Evolutionary conservation across 2,329 filamentous ascomycete genomes (phyloP).

Genomic region (Elsinoe ampelina): DNA sequence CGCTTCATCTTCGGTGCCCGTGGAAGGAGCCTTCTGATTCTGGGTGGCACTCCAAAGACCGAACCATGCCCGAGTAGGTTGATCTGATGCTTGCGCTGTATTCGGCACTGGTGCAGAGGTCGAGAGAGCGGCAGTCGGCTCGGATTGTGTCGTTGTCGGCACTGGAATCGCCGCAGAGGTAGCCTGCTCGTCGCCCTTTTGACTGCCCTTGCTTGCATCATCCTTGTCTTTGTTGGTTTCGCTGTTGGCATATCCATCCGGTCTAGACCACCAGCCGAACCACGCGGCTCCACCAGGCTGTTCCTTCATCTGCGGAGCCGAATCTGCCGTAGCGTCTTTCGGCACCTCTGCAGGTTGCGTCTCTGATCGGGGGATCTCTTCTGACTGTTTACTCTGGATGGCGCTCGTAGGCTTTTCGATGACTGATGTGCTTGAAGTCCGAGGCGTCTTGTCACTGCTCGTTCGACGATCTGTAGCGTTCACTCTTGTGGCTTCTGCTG

Average conservation of each 20-base stretch:
- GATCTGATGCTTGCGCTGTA: conserved; percentile 17
- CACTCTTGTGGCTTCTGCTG: conserved; percentile 38
- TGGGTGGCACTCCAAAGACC: conserved; percentile 41
- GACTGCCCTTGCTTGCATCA: conserved; percentile 15
- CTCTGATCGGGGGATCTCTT: conserved; percentile 1
- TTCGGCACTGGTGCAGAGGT: not conserved
- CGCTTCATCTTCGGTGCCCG: conserved; percentile 11
- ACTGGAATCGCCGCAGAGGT: not conserved
- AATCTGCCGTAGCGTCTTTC: conserved; percentile 11
- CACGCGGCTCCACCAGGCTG: conserved; percentile 27
- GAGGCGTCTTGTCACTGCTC: conserved; percentile 18
- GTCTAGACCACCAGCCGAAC: conserved; percentile 44
- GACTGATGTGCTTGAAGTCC: not conserved
- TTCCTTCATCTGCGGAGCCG: conserved; percentile 17
- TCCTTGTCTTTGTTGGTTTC: conserved; percentile 29
- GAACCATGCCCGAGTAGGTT: conserved; percentile 37
- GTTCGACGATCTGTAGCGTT: conserved; percentile 31
- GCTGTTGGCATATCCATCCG: conserved; percentile 34
- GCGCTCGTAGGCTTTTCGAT: conserved; percentile 1
- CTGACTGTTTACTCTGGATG: conserved; percentile 5
- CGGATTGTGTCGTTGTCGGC: conserved; percentile 15
- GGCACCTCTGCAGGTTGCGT: conserved; percentile 12
- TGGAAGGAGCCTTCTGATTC: conserved; percentile 25
- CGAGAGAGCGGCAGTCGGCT: too few relatives aligned
- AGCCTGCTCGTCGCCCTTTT: not conserved